These are phyloP conservation scores for Colletotrichum caudatum DNA, from an alignment of 2,329 filamentous ascomycete species.

Conservation along the genomic window DNA sequence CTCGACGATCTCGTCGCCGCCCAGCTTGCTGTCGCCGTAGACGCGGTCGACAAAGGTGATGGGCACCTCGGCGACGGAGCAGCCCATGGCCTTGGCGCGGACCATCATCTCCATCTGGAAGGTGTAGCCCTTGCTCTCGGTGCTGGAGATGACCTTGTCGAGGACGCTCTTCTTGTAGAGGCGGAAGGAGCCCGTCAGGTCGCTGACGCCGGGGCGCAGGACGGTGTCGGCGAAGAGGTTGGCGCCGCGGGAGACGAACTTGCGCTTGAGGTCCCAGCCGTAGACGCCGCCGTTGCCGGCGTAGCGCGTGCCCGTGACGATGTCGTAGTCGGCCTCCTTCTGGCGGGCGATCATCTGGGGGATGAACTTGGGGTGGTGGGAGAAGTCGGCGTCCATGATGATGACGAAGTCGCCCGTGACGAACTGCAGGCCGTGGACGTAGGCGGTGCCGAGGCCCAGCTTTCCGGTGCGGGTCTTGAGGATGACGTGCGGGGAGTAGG, in stretches of 20 bases:
- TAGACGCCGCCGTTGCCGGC: conserved; percentile 90
- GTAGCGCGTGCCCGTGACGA: conserved; percentile 96
- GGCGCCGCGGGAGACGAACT: conserved; percentile 85
- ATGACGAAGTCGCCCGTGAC: conserved; percentile 94
- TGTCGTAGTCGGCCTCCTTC: conserved; percentile 84
- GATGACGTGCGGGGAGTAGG: conserved; percentile 82
- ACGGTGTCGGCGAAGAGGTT: conserved; percentile 97
- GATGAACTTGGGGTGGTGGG: conserved; percentile 99
- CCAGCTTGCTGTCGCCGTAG: conserved; percentile 95
- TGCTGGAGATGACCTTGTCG: conserved; percentile 89
- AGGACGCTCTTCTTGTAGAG: conserved; percentile 93
- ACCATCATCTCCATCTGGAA: conserved; percentile 99
- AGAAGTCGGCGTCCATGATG: conserved; percentile 99
- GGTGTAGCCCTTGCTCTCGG: conserved; percentile 95
- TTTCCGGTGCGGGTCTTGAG: conserved; percentile 93
- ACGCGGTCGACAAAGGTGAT: conserved; percentile 96
- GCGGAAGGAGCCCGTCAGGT: conserved; percentile 93
- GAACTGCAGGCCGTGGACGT: conserved; percentile 93
- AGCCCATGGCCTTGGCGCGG: conserved; percentile 94
- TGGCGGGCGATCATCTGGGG: conserved; percentile 90
- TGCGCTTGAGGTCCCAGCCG: conserved; percentile 95
- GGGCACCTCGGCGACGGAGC: conserved; percentile 92
- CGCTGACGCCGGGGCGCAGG: conserved; percentile 91
- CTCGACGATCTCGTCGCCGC: conserved; percentile 94
- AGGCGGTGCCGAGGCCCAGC: conserved; percentile 95